Conservation (phyloP, 2,329 filamentous ascomycete species). For the Aspergillus ustus region DNA sequence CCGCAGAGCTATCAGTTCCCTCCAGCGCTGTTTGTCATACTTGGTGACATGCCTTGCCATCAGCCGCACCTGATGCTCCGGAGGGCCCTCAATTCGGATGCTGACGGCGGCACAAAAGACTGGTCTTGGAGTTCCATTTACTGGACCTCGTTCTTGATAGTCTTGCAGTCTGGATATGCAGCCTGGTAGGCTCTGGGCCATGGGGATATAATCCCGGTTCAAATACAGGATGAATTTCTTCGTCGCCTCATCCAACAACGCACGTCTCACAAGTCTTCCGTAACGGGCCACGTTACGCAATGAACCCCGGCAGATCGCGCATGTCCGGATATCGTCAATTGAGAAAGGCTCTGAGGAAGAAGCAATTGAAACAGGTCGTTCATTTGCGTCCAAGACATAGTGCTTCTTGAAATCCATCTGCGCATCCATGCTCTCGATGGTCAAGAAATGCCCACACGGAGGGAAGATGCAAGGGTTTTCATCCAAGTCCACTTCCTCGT, state of each 20-base stretch:
- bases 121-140: neutral
- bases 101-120: slow-evolving; percentile 1
- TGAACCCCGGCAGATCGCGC: slow-evolving; percentile 60
- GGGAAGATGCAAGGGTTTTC: slow-evolving; percentile 66
- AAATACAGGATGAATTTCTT: slow-evolving; percentile 67
- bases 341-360: slow-evolving; percentile 54
- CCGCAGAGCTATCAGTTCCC: slow-evolving; percentile 32
- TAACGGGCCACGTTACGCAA: slow-evolving; percentile 63
- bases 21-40: slow-evolving; percentile 30
- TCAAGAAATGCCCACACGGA: slow-evolving; percentile 67
- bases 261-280: slow-evolving; percentile 49
- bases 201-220: slow-evolving; percentile 46
- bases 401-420: slow-evolving; percentile 57
- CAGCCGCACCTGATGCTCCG: slow-evolving; percentile 33
- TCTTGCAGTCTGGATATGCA: slow-evolving; percentile 33
- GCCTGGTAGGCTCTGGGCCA: slow-evolving; percentile 41
- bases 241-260: slow-evolving; percentile 65
- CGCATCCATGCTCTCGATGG: slow-evolving; percentile 64
- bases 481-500: slow-evolving; percentile 62
- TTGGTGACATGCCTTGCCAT: slow-evolving; percentile 25
- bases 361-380: slow-evolving; percentile 29
- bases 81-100: slow-evolving; percentile 24
- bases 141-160: neutral
- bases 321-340: slow-evolving; percentile 55
- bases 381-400: slow-evolving; percentile 33